Base-by-base conservation (phyloP, 441 rosid genomes). In the Erodium moschatum region DNA sequence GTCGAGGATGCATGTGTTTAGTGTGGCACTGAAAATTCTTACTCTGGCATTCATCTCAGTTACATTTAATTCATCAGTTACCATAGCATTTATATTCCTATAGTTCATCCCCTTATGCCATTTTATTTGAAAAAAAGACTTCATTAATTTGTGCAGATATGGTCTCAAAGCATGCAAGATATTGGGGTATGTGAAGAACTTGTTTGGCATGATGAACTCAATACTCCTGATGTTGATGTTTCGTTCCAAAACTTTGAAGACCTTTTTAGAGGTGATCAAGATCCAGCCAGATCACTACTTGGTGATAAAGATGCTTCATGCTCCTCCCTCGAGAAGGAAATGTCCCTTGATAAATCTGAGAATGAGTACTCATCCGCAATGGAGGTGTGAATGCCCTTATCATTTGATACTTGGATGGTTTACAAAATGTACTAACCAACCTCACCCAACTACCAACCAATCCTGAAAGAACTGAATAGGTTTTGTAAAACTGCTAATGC, bases 131-230 rank as follows among this genome's bases (percentile, higher is more conserved):
- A 15, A 11, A 29, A 1, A 16, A 19, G 24, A 73, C 31, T 64
- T 31, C 33, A 20, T 71, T 72, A 63, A 44, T 3, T 66, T 69
- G 46, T 65, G 81, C 80, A 91, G 97, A 69, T 89, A 64, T 86
- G 93, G 94, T 65, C 86, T 78, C 96, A 89, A 72, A 89, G 85
- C 71, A 81, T 91, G 79, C 92, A 85, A 85, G 96, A 89, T 68
- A 84, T 91, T 67, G 95, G 92, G 11, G 85, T 89, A 64, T 92
- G 96, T 65, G 88, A 90, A 74, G 93, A 90, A 64, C 73, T 73
- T 60, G 73, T 78, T 5, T 77, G 69, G 56, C 74, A 73, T 56
- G 89, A 86, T 48, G 84, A 87, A 74, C 81, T 86, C 44, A 81
- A 83, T 70, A 86, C 88, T 31, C 97, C 97, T 18, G 97, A 92